phyloP scores from a whole-genome alignment of 2,329 filamentous ascomycete genomes.

The Claviceps sp. region DNA sequence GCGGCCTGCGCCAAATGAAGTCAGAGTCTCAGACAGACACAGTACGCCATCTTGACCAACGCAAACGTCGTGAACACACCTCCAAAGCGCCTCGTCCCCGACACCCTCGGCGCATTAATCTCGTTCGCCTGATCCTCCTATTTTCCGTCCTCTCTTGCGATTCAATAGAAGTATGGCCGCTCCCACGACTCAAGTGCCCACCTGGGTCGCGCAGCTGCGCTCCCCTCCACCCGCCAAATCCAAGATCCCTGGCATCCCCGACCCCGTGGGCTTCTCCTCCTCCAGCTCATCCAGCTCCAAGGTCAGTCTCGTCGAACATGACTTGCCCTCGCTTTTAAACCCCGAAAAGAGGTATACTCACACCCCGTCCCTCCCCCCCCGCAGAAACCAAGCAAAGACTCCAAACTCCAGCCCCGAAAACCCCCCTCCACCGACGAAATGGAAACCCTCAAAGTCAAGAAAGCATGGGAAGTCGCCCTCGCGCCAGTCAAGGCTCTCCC shows the following conservation, averaged over 20 bases:
- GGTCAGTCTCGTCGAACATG: constrained; percentile 23
- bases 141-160: neutral
- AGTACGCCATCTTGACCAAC: neutral
- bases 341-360: neutral
- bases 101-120: neutral
- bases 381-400: constrained; percentile 38
- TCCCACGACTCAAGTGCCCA: constrained; percentile 34
- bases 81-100: neutral
- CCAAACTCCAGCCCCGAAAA: constrained; percentile 41
- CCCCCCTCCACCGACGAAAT: constrained; percentile 70
- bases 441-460: constrained; percentile 93
- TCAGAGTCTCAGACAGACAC: neutral
- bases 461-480: constrained; percentile 94
- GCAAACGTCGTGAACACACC: neutral
- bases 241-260: constrained; percentile 56
- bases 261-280: constrained; percentile 73
- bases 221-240: constrained; percentile 52
- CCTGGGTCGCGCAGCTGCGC: constrained; percentile 75
- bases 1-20: too few relatives aligned
- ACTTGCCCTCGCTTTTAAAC: neutral
- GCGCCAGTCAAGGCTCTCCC: constrained; percentile 87
- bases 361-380: constrained; percentile 1
- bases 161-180: constrained; percentile 13
- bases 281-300: constrained; percentile 43
- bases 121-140: neutral